Evolutionary conservation across 2,329 filamentous ascomycete genomes (phyloP), one percentile per base, ranked within the genome.

Genomic region (Aspergillus spinulosporus): DNA sequence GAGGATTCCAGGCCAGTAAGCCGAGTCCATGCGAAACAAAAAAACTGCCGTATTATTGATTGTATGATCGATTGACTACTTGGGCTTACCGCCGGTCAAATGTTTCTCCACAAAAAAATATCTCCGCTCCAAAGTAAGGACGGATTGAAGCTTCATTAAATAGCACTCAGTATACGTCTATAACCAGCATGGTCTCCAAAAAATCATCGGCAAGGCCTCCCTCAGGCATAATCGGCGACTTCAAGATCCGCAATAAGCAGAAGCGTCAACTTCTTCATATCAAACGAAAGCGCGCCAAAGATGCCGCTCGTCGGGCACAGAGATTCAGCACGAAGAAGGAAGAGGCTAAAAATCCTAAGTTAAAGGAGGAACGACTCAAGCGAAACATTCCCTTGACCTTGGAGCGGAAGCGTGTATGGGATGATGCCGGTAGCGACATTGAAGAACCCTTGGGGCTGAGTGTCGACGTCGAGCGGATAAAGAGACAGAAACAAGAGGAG

Each of bases 401-500:
- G 56, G 92, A 97, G 66, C 84, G 86, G 66, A 96, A 96, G 79
- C 85, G 94, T 71, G 86, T 90, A 32, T 97, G 91, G 90, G 92
- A 97, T 66, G 87, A 92, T 51, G 83, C 84, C 49, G 86, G 86
- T 47, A 75, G 75, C 51, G 78, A 79, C 57, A 73, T 73, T 12
- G 76, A 78, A 37, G 75, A 78, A 47, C 71, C 75, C 26, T 65
- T 81, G 43, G 79, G 77, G 36, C 51, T 76, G 59, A 78, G 73
- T 50, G 75, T 80, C 42, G 77, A 80, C 62, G 74, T 79, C 37
- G 77, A 78, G 65, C 71, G 76, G 49, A 72, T 80, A 62, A 80
- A 80, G 66, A 67, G 76, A 61, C 73, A 76, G 57, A 80, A 73
- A 64, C 64, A 78, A 49, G 75, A 76, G 58, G 74, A 78, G 57